Conservation (phyloP, 1,284 basidiomycete genomes). For the Apiotrichum domesticum region DNA sequence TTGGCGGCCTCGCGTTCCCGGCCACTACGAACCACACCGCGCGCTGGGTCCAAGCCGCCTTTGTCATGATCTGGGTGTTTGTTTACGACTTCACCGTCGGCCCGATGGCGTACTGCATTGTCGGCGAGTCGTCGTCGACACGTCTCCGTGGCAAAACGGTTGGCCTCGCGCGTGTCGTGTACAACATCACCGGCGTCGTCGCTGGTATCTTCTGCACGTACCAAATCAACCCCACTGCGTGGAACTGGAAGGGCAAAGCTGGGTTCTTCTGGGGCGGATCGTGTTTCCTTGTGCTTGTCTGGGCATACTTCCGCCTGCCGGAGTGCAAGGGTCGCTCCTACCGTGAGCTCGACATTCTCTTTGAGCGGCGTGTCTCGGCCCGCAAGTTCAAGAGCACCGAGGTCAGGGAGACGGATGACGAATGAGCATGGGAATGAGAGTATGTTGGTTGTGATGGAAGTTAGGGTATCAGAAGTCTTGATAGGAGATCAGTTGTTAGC, state of each 20-base stretch:
- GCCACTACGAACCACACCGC: neutral
- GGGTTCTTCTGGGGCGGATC: constrained; percentile 40
- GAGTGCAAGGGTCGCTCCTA: constrained; percentile 45
- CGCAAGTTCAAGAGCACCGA: constrained; percentile 37
- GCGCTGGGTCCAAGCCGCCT: constrained; percentile 5
- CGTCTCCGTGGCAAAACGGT: constrained; percentile 49
- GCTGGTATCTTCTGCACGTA: constrained; percentile 20
- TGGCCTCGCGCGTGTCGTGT: constrained; percentile 47
- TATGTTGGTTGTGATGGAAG: too few species aligned
- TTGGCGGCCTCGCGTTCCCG: constrained; percentile 34
- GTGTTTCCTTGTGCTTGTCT: constrained; percentile 14
- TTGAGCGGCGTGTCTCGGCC: constrained; percentile 33
- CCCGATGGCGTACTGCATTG: constrained; percentile 38
- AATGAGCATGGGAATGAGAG: constrained; percentile 2
- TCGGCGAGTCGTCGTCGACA: constrained; percentile 46
- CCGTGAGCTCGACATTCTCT: constrained; percentile 42
- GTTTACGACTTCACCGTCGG: constrained; percentile 21
- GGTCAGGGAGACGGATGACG: constrained; percentile 26
- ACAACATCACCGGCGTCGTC: constrained; percentile 40
- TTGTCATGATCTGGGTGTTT: constrained; percentile 16
- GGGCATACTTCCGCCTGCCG: constrained; percentile 41
- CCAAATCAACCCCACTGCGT: constrained; percentile 18
- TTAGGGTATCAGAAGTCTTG: too few species aligned
- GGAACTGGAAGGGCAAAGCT: constrained; percentile 23
- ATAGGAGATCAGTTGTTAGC: too few species aligned